phyloP scores from a whole-genome alignment of 1,284 basidiomycete species.

The Apiotrichum sp. region DNA sequence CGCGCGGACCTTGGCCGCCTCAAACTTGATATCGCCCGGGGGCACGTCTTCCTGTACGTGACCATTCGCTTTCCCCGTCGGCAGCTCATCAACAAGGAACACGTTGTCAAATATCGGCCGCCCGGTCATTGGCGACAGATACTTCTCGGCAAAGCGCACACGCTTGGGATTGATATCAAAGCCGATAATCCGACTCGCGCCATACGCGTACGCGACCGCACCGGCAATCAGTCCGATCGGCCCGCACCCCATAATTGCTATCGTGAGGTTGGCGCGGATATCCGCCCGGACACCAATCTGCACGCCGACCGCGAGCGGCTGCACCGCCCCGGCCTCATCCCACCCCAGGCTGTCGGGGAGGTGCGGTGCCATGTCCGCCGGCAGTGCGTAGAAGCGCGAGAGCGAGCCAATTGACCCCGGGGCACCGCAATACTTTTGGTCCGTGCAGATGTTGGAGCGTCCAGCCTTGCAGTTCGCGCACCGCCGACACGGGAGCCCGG shows the following conservation, averaged over 20 bases:
- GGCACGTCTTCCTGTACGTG: constrained; percentile 22
- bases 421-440: constrained; percentile 39
- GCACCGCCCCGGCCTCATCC: constrained; percentile 60
- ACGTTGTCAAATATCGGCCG: constrained; percentile 40
- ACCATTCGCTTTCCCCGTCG: constrained; percentile 13
- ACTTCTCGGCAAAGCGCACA: constrained; percentile 77
- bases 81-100: constrained; percentile 28
- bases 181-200: constrained; percentile 39
- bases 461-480: constrained; percentile 56
- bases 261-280: constrained; percentile 36
- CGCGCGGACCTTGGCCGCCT: constrained; percentile 31
- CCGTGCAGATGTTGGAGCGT: constrained; percentile 57
- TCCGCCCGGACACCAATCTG: constrained; percentile 40
- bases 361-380: constrained; percentile 44
- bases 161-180: constrained; percentile 69
- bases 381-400: constrained; percentile 38
- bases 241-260: constrained; percentile 45
- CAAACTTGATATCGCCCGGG: constrained; percentile 37
- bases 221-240: constrained; percentile 50
- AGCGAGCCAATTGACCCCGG: constrained; percentile 39
- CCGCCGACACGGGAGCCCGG: constrained; percentile 51
- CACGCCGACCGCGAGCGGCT: constrained; percentile 65
- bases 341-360: constrained; percentile 46
- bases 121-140: constrained; percentile 47
- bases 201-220: constrained; percentile 51